These are phyloP conservation scores for Alloteropsis semialata DNA, from an alignment of 176 grass and related monocot species.

Conservation along the genomic window DNA sequence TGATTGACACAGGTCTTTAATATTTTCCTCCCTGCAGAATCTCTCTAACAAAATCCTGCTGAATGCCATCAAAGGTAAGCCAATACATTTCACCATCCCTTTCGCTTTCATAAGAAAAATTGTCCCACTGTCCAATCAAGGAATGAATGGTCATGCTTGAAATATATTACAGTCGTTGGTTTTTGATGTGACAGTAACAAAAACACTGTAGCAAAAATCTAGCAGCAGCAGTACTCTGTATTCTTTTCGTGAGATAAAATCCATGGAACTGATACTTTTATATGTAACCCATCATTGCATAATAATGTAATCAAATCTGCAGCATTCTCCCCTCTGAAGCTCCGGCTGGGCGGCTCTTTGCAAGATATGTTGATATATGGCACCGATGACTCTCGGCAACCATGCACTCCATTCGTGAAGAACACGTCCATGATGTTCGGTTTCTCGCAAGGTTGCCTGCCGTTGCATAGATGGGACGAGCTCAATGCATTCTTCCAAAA, in stretches of 20 bases:
- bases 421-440: constrained; percentile 75
- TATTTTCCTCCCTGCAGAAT: constrained; percentile 72
- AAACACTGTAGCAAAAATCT: not conserved
- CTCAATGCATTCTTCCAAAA: constrained; percentile 80
- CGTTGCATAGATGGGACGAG: constrained; percentile 87
- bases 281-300: not conserved
- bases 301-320: constrained; percentile 6
- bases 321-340: constrained; percentile 90
- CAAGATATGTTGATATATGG: constrained; percentile 79
- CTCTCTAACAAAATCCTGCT: constrained; percentile 77
- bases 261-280: not conserved
- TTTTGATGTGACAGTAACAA: not conserved
- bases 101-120: constrained; percentile 29
- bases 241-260: not conserved
- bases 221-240: not conserved
- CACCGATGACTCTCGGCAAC: constrained; percentile 30
- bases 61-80: constrained; percentile 93
- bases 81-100: not conserved
- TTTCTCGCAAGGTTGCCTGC: constrained; percentile 72
- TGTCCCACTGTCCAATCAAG: not conserved
- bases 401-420: constrained; percentile 62
- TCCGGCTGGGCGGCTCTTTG: constrained; percentile 80
- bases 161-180: not conserved
- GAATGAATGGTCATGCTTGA: not conserved
- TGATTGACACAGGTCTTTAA: constrained; percentile 48